phyloP scores from a whole-genome alignment of 179 eudicot species.

The Amaranthus tricolor region DNA sequence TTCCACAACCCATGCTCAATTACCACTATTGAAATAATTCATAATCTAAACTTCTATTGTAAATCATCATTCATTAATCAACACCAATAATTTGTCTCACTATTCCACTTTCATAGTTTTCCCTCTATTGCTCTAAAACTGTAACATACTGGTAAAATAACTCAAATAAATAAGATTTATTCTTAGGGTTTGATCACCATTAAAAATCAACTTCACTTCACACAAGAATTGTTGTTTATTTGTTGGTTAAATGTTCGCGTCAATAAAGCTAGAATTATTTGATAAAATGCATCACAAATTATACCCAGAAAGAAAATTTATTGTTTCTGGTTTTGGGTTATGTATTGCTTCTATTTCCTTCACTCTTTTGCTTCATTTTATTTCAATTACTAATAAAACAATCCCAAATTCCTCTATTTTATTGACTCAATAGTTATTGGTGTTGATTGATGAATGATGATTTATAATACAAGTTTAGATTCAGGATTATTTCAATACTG shows the following conservation, averaged over 20 bases:
- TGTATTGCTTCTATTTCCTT: slow-evolving; percentile 38
- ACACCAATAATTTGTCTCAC: too few relatives aligned
- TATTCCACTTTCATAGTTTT: slow-evolving; percentile 9
- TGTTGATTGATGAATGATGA: too few relatives aligned
- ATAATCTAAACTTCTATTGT: too few relatives aligned
- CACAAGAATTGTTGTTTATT: neutral
- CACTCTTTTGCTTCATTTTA: slow-evolving; percentile 30
- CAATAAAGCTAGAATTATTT: slow-evolving; percentile 32
- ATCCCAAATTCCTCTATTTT: slow-evolving; percentile 14
- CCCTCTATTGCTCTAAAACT: slow-evolving; percentile 17
- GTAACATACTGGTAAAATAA: too few relatives aligned
- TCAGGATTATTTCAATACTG: too few relatives aligned
- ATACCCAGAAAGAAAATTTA: slow-evolving; percentile 37
- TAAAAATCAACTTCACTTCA: neutral
- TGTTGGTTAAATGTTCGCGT: slow-evolving; percentile 26
- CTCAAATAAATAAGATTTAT: too few relatives aligned
- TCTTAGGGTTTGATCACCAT: slow-evolving; percentile 4
- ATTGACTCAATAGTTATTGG: too few relatives aligned
- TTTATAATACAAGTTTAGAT: too few relatives aligned
- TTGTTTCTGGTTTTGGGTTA: slow-evolving; percentile 49
- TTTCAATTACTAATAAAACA: slow-evolving; percentile 34
- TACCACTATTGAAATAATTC: too few relatives aligned
- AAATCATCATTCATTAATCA: too few relatives aligned
- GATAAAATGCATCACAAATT: slow-evolving; percentile 41
- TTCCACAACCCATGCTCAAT: too few relatives aligned